Percentiles rank a stretch among this genome's conserved stretches.
Conservation (phyloP, 1,284 basidiomycete genomes). For the Coriolopsis trogii region DNA sequence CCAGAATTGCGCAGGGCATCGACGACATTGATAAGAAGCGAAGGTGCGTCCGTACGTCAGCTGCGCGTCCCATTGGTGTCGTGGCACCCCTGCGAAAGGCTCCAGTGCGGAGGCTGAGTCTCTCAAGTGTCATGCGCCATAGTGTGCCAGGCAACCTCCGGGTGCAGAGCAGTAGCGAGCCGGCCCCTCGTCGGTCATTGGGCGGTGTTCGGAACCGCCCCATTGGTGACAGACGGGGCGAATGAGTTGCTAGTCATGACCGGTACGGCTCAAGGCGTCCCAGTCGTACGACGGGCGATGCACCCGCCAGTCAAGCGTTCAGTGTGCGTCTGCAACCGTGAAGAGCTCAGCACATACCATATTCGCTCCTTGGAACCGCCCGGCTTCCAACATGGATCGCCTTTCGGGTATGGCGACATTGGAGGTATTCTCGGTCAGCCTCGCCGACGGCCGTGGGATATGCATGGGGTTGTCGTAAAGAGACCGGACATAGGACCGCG, state of each 20-base stretch:
- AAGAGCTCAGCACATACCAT: constrained; percentile 15
- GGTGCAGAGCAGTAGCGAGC: constrained; percentile 16
- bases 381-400: constrained; percentile 6
- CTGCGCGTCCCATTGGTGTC: constrained; percentile 12
- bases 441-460: constrained; percentile 7
- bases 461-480: constrained; percentile 5
- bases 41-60: constrained; percentile 19
- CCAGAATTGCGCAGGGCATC: constrained; percentile 12
- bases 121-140: constrained; percentile 16
- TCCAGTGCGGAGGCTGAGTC: constrained; percentile 15
- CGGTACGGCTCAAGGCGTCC: constrained; percentile 5
- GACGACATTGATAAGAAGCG: constrained; percentile 19
- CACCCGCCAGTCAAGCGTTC: constrained; percentile 5
- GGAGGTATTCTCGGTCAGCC: constrained; percentile 10
- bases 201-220: constrained; percentile 22
- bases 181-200: constrained; percentile 22
- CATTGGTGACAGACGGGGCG: constrained; percentile 12
- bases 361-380: constrained; percentile 13
- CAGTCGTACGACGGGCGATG: constrained; percentile 2
- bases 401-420: constrained; percentile 14
- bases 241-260: background rate
- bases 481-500: constrained; percentile 15
- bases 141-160: constrained; percentile 15
- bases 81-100: constrained; percentile 12
- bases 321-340: constrained; percentile 8